Base-by-base conservation (phyloP, 768 basidiomycete species). In the Mrakia gelida region DNA sequence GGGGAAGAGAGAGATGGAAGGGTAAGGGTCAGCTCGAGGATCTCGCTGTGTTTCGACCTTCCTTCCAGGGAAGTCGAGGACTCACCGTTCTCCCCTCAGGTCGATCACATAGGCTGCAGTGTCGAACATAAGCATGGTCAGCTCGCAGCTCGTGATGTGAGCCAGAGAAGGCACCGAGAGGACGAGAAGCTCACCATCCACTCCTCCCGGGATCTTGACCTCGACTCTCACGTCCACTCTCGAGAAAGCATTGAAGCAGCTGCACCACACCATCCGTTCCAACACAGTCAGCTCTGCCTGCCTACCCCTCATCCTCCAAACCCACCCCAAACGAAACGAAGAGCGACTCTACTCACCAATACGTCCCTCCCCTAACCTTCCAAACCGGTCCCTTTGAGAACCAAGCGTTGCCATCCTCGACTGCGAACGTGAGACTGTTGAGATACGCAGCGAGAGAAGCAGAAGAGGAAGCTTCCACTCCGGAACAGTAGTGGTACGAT, bases 231-330 rank as follows among this genome's bases (percentile, higher is more conserved):
- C 90, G 82, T 99, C 97, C 73, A 98, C 93, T 41, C 97, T 87
- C 56, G 95, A 95, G 83, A 99, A 99, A 15, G 97, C 97, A 84
- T 99, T 97, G 87, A 97, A 99, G 85, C 94, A 97, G 85, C 93
- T 93, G 79, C 18, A 52, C 18, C 45, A 9, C 7, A 10, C 43
- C 30, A 70, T 18, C 41, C 28, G n/a, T n/a, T 28, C 62, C 23
- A 41, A 23, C 38, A 34, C 10, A 9, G 28, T 41, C 68, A 49
- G 45, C 68, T 41, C 23, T 41, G 3, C 5, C 26, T 63, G n/a
- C 34, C 18, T n/a, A 13, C 3, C 34, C 26, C 28, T 28, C 15
- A 32, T 16, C n/a, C 26, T 13, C 63, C 30, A 7, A 38, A 32
- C 2, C 9, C 38, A 23, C 10, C 65, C 30, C 8, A 18, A 9